Conservation (phyloP, 805 yeast genomes). For the Wickerhamiella musiphila region DNA sequence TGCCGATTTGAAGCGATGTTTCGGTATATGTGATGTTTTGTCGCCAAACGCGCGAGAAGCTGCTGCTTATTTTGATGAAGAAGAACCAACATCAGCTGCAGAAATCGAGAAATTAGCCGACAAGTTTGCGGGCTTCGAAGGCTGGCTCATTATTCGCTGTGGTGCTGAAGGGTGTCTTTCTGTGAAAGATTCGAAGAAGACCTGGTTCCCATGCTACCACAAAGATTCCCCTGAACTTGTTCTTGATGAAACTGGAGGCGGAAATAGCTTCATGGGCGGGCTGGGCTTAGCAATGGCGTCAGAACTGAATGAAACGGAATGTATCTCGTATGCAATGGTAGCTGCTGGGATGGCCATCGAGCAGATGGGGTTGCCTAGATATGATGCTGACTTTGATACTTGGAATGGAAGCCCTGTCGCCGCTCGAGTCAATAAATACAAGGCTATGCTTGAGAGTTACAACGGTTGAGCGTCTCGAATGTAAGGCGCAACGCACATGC, state of each 20-base stretch:
- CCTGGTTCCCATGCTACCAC: conserved; percentile 66
- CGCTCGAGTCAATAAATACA: no score
- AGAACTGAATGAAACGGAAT: conserved; percentile 30
- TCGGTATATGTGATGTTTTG: conserved; percentile 37
- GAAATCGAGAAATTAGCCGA: conserved; percentile 30
- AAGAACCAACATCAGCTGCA: conserved; percentile 25
- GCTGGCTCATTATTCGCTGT: conserved; percentile 47
- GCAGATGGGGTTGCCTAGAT: conserved; percentile 52
- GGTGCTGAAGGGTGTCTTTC: conserved; percentile 57
- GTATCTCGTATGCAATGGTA: conserved; percentile 45
- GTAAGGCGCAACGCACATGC: no score
- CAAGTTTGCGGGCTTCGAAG: conserved; percentile 25
- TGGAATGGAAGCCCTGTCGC: conserved; percentile 46
- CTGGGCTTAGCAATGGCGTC: conserved; percentile 39
- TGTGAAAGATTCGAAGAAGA: conserved; percentile 18
- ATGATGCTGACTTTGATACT: conserved; percentile 16
- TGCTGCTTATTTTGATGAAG: conserved; percentile 37
- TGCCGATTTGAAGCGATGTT: conserved; percentile 21
- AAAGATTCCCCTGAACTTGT: conserved; percentile 29
- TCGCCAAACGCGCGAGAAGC: conserved; percentile 83
- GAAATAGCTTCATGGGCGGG: conserved; percentile 78
- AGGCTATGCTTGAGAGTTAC: no score
- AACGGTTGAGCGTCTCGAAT: no score
- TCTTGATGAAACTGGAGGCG: conserved; percentile 89
- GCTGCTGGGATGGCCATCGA: conserved; percentile 76